Conservation (phyloP, 257 asterid genomes). For the Przewalskia tangutica region DNA sequence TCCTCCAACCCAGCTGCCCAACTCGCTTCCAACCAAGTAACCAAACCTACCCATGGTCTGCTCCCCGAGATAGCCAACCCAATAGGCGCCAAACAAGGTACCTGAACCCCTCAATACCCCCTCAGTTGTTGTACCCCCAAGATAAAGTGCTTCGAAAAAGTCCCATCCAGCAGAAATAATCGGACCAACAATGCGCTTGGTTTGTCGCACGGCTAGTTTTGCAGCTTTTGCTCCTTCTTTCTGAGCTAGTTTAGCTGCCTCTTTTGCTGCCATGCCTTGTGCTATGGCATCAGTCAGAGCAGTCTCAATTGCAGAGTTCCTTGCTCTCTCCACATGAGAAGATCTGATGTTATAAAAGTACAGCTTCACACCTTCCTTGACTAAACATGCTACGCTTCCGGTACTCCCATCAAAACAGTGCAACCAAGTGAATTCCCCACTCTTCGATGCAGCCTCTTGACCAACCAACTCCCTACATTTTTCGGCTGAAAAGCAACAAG, state of each 20-base stretch:
- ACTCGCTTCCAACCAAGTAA: slow-evolving; percentile 73
- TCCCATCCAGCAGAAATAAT: slow-evolving; percentile 95
- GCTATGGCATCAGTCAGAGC: slow-evolving; percentile 66
- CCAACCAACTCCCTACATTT: slow-evolving; percentile 78
- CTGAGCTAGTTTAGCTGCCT: slow-evolving; percentile 65
- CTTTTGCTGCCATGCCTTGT: slow-evolving; percentile 67
- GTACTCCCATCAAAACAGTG: slow-evolving; percentile 74
- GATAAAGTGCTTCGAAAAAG: slow-evolving; percentile 79
- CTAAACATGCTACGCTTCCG: slow-evolving; percentile 78
- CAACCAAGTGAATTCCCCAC: slow-evolving; percentile 64
- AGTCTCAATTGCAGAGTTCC: slow-evolving; percentile 64
- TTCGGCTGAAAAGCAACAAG: slow-evolving; percentile 55
- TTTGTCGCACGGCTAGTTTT: slow-evolving; percentile 64
- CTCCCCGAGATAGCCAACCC: slow-evolving; percentile 65
- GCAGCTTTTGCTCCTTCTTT: slow-evolving; percentile 92
- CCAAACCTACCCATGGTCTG: slow-evolving; percentile 76
- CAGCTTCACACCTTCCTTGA: slow-evolving; percentile 86
- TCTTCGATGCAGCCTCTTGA: slow-evolving; percentile 78
- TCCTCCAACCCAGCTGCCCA: slow-evolving; percentile 98
- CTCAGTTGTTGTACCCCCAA: slow-evolving; percentile 81
- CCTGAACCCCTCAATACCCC: slow-evolving; percentile 88
- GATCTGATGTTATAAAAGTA: slow-evolving; percentile 56
- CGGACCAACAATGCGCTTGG: slow-evolving; percentile 86
- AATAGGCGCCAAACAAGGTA: slow-evolving; percentile 71
- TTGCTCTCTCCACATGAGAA: slow-evolving; percentile 58